Conservation (phyloP, 495 filamentous ascomycete species). For the Tuber borchii region DNA sequence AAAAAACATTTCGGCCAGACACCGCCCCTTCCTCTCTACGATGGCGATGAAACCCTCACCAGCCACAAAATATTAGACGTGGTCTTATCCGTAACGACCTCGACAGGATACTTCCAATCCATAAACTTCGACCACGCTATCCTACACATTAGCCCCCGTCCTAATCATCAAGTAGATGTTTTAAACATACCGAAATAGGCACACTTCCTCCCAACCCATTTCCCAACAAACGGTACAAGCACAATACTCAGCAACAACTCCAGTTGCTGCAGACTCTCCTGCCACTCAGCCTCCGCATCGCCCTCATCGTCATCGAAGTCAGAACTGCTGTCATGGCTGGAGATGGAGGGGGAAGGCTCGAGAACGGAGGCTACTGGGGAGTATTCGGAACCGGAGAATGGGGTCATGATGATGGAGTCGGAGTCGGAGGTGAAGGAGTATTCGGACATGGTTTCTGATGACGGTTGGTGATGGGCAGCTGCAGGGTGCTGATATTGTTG, state of each 20-base stretch:
- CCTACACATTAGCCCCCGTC: neutral
- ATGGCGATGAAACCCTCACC: conserved; percentile 22
- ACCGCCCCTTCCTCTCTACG: conserved; percentile 5
- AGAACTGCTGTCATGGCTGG: conserved; percentile 19
- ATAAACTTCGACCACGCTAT: conserved; percentile 67
- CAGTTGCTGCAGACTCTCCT: conserved; percentile 82
- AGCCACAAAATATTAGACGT: conserved; percentile 31
- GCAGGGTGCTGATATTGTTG: neutral
- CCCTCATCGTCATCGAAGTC: conserved; percentile 17
- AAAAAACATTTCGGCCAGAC: neutral
- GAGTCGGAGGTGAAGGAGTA: conserved; percentile 27
- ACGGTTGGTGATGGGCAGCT: neutral
- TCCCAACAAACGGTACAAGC: conserved; percentile 82
- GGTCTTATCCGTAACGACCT: conserved; percentile 52
- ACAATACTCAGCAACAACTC: conserved; percentile 91
- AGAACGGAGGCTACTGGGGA: conserved; percentile 27
- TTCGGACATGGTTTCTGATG: conserved; percentile 23
- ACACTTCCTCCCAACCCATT: conserved; percentile 85
- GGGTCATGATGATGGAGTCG: conserved; percentile 9
- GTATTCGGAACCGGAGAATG: conserved; percentile 23
- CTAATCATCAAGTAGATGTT: neutral
- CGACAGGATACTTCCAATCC: conserved; percentile 71
- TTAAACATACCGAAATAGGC: conserved; percentile 86
- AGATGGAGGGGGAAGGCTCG: conserved; percentile 23
- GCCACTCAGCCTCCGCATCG: conserved; percentile 90